phyloP scores from a whole-genome alignment of 148 eudicot genomes.

The Dysphania ambrosioides region DNA sequence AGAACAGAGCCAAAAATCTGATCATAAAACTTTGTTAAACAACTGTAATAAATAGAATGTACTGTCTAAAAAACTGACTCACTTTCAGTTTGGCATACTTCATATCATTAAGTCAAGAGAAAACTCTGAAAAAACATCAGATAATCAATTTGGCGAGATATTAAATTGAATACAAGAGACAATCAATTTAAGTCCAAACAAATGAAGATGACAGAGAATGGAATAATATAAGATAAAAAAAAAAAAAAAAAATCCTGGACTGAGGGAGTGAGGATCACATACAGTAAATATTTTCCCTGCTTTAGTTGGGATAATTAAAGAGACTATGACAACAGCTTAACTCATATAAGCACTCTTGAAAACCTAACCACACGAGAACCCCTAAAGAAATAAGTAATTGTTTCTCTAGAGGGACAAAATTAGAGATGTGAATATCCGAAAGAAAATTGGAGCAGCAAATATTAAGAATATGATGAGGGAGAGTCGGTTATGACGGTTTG shows the following conservation, averaged over 20 bases:
- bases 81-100: not conserved
- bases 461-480: too few relatives aligned
- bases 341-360: too few relatives aligned
- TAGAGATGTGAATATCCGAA: too few relatives aligned
- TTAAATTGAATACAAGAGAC: not conserved
- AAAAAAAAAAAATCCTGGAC: not conserved
- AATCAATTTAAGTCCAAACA: not conserved
- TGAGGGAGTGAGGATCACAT: too few relatives aligned
- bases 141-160: not conserved
- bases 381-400: not conserved
- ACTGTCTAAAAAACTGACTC: not conserved
- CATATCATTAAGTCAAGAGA: not conserved
- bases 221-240: too few relatives aligned
- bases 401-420: too few relatives aligned
- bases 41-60: not conserved
- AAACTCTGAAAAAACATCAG: not conserved
- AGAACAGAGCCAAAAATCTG: constrained; percentile 51
- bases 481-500: too few relatives aligned
- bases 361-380: not conserved
- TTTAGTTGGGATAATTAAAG: too few relatives aligned
- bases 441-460: too few relatives aligned
- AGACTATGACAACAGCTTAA: not conserved
- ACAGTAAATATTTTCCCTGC: too few relatives aligned
- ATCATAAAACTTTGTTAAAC: constrained; percentile 2
- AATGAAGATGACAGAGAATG: too few relatives aligned